Percentiles rank a stretch among this genome's conserved stretches.
Evolutionary conservation across 2,329 filamentous ascomycete genomes (phyloP).

Genomic region (Tolypocladium album): DNA sequence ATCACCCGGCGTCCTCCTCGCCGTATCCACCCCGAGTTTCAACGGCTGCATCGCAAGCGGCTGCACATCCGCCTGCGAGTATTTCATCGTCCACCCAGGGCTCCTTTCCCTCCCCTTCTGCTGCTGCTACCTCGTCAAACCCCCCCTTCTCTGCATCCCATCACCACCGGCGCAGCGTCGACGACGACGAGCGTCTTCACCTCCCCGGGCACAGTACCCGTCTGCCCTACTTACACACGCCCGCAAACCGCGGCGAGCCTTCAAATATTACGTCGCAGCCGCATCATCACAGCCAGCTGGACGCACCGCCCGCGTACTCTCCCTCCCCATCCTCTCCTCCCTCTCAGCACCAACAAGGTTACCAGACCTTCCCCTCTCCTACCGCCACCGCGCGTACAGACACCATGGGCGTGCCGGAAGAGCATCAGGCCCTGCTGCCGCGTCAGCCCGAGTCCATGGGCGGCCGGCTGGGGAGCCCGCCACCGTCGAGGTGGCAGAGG

Average conservation of each 20-base stretch:
- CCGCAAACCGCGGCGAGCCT: neutral
- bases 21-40: neutral
- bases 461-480: slow-evolving; percentile 12
- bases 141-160: slow-evolving; percentile 6
- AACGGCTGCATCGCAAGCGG: neutral
- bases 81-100: neutral
- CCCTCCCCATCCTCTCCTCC: slow-evolving; percentile 27
- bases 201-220: slow-evolving; percentile 1
- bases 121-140: neutral
- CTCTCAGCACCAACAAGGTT: slow-evolving; percentile 14
- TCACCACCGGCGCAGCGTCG: slow-evolving; percentile 12
- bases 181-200: slow-evolving; percentile 8
- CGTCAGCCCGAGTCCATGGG: slow-evolving; percentile 37
- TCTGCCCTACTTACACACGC: neutral
- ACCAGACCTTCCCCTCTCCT: slow-evolving; percentile 30
- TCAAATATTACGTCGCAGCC: neutral
- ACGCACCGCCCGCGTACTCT: slow-evolving; percentile 41
- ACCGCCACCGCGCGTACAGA: slow-evolving; percentile 4
- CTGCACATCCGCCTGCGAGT: neutral
- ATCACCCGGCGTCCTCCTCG: slow-evolving; percentile 10
- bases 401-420: slow-evolving; percentile 31
- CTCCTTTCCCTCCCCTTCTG: slow-evolving; percentile 3
- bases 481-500: slow-evolving; percentile 17
- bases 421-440: slow-evolving; percentile 31
- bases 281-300: slow-evolving; percentile 13